Evolutionary conservation across 495 filamentous ascomycete species (phyloP).

Genomic region (Aspergillus indologenus): DNA sequence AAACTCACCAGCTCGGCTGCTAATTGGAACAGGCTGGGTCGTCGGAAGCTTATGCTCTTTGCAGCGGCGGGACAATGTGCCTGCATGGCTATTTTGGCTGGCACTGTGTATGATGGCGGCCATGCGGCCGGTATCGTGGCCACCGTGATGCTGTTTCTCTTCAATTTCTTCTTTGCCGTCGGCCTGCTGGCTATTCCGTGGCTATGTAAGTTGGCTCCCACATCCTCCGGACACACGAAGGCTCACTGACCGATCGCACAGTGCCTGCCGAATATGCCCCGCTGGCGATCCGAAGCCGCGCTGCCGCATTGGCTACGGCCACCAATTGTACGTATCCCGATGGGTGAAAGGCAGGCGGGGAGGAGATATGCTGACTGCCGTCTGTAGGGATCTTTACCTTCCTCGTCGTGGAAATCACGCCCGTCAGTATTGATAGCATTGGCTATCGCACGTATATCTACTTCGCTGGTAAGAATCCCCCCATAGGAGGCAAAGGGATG

Average conservation of each 20-base stretch:
- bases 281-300: slow-evolving; percentile 33
- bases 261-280: slow-evolving; percentile 37
- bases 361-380: too few relatives aligned
- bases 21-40: slow-evolving; percentile 35
- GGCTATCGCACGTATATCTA: slow-evolving; percentile 46
- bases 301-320: slow-evolving; percentile 33
- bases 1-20: background rate
- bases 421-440: slow-evolving; percentile 35
- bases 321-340: slow-evolving; percentile 32
- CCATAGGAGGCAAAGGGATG: too few relatives aligned
- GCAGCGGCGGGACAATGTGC: slow-evolving; percentile 50
- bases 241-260: slow-evolving; percentile 10
- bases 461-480: slow-evolving; percentile 34
- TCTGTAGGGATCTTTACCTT: slow-evolving; percentile 37
- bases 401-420: slow-evolving; percentile 42
- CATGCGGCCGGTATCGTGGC: slow-evolving; percentile 31
- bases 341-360: too few relatives aligned
- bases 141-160: slow-evolving; percentile 35
- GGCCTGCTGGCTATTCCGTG: slow-evolving; percentile 35
- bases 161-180: slow-evolving; percentile 38
- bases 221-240: background rate
- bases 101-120: slow-evolving; percentile 29
- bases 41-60: slow-evolving; percentile 47
- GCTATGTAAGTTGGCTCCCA: slow-evolving; percentile 27
- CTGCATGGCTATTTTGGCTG: slow-evolving; percentile 41